Conservation (phyloP, 148 eudicot genomes). For the Amaranthus cruentus region DNA sequence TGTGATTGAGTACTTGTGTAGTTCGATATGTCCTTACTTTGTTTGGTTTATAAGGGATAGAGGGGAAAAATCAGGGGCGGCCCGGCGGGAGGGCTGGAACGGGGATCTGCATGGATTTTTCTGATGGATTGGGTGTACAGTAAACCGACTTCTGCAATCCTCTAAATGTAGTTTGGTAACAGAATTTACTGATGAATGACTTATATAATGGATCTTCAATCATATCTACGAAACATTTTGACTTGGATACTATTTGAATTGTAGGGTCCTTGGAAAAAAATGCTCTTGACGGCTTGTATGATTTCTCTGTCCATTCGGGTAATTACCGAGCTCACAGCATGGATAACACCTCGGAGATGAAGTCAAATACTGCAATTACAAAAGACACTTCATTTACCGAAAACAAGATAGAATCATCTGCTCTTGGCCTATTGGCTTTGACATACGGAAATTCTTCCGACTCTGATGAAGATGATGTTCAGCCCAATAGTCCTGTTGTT, state of each 20-base stretch:
- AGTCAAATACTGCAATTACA: constrained; percentile 20
- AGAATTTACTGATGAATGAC: background rate
- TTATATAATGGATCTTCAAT: background rate
- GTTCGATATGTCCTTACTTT: no score
- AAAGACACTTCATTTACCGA: constrained; percentile 26
- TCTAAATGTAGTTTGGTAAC: background rate
- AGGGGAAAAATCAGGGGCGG: no score
- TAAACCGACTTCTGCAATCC: background rate
- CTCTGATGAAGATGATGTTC: constrained; percentile 59
- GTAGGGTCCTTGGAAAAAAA: constrained; percentile 46
- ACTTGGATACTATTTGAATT: constrained; percentile 6
- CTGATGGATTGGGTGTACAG: background rate
- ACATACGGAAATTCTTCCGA: constrained; percentile 77
- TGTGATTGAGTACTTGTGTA: no score
- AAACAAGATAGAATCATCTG: constrained; percentile 43
- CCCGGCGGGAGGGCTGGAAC: no score
- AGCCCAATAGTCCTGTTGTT: constrained; percentile 35
- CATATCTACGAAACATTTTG: background rate
- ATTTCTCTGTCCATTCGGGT: constrained; percentile 37
- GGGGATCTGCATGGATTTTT: no score
- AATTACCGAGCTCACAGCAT: constrained; percentile 23
- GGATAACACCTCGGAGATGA: constrained; percentile 15
- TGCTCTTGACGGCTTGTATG: constrained; percentile 35
- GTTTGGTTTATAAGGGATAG: no score
- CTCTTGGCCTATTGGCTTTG: constrained; percentile 88